Evolutionary conservation across 2,329 filamentous ascomycete species (phyloP), one percentile per base, ranked within the genome.

Genomic region (Pestalotiopsis sp.): DNA sequence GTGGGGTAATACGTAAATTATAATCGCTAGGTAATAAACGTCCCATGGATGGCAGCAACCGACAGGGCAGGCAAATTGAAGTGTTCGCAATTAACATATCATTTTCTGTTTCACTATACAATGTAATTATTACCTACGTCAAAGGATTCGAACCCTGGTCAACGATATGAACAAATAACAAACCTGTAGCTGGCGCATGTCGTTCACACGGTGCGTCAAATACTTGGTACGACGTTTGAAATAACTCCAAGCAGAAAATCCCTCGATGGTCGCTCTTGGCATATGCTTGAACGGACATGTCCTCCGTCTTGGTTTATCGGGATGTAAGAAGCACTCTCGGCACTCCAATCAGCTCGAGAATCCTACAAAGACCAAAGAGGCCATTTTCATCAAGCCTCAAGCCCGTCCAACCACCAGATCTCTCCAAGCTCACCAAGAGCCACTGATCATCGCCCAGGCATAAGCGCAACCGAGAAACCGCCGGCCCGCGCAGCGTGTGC

Each of bases 391-490:
- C 57, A 31, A 23, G n/a, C 4, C n/a, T 20, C 27, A 23, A 36
- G 59, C 60, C n/a, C 31, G 17, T 39, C 61, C 45, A 52, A 52
- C 45, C 45, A 52, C 9, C 31, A n/a, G 20, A n/a, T 52, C 27
- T 11, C n/a, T 4, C 7, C 27, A 23, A 38, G 27, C 13, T 31
- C 58, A 27, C 2, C 13, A 4, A 25, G n/a, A 17, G 13, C 62
- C 20, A 27, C 23, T n/a, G 65, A 59, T 67, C 65, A 38, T 38
- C 56, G 36, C 38, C 36, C 17, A 60, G 36, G 52, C 56, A 38
- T 31, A 67, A 49, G 36, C 65, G 36, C 31, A 60, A n/a, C 36
- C 65, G 65, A 60, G 56, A 67, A 67, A 61, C 36, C 20, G 64
- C 64, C 64, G 64, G 11, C 11, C 59, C 59, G 59, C 59, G n/a